A percentile compares a stretch with the other conserved stretches of the same genome.
These are phyloP conservation scores for Venturia effusa DNA, from an alignment of 2,329 filamentous ascomycete species.

Conservation along the genomic window DNA sequence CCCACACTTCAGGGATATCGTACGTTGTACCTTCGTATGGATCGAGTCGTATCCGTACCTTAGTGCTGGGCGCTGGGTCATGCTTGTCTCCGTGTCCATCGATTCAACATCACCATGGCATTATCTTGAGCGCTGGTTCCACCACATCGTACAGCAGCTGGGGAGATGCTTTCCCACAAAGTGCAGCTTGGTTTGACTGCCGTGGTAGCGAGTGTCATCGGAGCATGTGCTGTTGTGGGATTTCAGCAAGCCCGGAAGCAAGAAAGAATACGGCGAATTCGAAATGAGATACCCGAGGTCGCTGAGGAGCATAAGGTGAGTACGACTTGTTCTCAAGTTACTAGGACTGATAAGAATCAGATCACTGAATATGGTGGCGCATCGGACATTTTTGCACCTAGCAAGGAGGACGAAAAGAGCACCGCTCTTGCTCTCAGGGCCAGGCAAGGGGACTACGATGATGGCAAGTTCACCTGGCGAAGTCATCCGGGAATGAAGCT, in stretches of 20 bases:
- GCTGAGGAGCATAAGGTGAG: slow-evolving; percentile 34
- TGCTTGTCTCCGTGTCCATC: not conserved
- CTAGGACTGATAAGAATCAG: slow-evolving; percentile 26
- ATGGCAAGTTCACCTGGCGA: slow-evolving; percentile 31
- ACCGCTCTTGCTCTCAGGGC: slow-evolving; percentile 49
- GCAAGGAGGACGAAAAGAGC: slow-evolving; percentile 46
- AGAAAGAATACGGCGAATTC: slow-evolving; percentile 46
- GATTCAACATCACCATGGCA: not conserved
- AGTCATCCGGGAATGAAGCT: not conserved
- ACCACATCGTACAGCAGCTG: not conserved
- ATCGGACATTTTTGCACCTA: slow-evolving; percentile 24
- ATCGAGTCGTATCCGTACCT: too few species aligned
- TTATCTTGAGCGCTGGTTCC: not conserved
- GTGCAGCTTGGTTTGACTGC: slow-evolving; percentile 62
- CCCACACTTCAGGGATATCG: not conserved
- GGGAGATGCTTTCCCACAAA: slow-evolving; percentile 29
- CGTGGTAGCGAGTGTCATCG: slow-evolving; percentile 40
- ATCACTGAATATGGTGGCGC: slow-evolving; percentile 51
- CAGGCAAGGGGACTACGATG: slow-evolving; percentile 53
- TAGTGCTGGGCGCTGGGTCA: too few species aligned
- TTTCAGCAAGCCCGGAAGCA: slow-evolving; percentile 42
- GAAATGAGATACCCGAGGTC: slow-evolving; percentile 49
- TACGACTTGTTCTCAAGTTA: not conserved
- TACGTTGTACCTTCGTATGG: too few species aligned
- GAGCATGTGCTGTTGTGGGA: slow-evolving; percentile 20